Evolutionary conservation across 352 stramenopile genomes (phyloP).

Genomic region (Phytophthora pini): DNA sequence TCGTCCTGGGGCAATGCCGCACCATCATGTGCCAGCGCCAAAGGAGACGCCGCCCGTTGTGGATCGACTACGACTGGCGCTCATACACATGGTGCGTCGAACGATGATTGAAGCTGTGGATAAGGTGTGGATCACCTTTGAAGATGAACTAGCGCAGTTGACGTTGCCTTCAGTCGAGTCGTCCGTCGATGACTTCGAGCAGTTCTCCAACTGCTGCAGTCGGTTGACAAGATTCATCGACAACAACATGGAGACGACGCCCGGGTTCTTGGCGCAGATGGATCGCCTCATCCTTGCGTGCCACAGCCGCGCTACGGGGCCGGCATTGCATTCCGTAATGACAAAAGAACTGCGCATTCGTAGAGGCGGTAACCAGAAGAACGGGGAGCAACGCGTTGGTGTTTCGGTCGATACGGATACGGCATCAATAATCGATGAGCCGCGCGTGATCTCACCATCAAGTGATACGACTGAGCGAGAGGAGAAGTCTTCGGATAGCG

Average conservation of each 20-base stretch:
- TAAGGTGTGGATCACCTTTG: slow-evolving; percentile 49
- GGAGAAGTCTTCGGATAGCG: neutral
- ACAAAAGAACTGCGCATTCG: slow-evolving; percentile 58
- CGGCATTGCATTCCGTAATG: slow-evolving; percentile 43
- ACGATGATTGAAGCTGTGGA: slow-evolving; percentile 56
- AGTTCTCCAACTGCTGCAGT: slow-evolving; percentile 58
- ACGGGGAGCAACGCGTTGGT: neutral
- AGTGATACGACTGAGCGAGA: slow-evolving; percentile 7
- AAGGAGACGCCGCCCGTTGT: slow-evolving; percentile 10
- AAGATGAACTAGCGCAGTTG: slow-evolving; percentile 21
- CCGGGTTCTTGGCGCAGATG: slow-evolving; percentile 72
- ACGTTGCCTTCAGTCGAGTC: too few relatives aligned
- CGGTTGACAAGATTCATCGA: slow-evolving; percentile 54
- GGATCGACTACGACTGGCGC: slow-evolving; percentile 32
- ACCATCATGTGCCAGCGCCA: slow-evolving; percentile 15
- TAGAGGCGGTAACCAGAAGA: neutral
- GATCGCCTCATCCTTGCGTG: slow-evolving; percentile 71
- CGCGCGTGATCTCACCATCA: slow-evolving; percentile 7
- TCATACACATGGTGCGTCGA: slow-evolving; percentile 44
- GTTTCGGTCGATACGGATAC: neutral
- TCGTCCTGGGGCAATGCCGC: slow-evolving; percentile 14
- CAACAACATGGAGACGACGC: slow-evolving; percentile 59
- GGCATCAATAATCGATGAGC: neutral
- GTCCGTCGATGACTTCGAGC: slow-evolving; percentile 40
- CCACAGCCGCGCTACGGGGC: slow-evolving; percentile 51